Percentiles rank a stretch among this genome's conserved stretches.
Evolutionary conservation across 208 protist genomes (phyloP).

Genomic region (Wallacemonas collosoma): DNA sequence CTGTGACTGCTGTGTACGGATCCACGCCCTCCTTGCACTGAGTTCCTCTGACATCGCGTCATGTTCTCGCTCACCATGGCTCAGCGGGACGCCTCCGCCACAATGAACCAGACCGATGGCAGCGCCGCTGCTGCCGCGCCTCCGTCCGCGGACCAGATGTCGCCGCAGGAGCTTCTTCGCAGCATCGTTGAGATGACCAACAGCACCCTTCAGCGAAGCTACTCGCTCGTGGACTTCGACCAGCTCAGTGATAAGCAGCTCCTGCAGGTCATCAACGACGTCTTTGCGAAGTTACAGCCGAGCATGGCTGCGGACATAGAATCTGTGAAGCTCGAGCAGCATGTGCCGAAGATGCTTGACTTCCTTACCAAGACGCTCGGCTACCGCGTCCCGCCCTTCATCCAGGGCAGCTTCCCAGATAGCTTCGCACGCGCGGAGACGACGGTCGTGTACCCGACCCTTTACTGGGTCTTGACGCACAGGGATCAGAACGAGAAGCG

Average conservation of each 20-base stretch:
- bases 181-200: slow-evolving; percentile 87
- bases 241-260: slow-evolving; percentile 54
- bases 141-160: slow-evolving; percentile 39
- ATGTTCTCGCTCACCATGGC: slow-evolving; percentile 19
- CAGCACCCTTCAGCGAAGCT: slow-evolving; percentile 58
- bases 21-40: neutral
- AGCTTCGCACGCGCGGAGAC: slow-evolving; percentile 79
- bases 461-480: slow-evolving; percentile 91
- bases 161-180: slow-evolving; percentile 68
- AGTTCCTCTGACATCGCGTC: neutral
- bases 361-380: slow-evolving; percentile 85
- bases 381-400: slow-evolving; percentile 75
- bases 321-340: slow-evolving; percentile 37
- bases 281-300: slow-evolving; percentile 79
- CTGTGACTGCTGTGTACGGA: neutral
- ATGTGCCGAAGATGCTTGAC: slow-evolving; percentile 66
- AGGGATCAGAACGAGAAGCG: slow-evolving; percentile 89
- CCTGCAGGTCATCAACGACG: slow-evolving; percentile 85
- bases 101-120: neutral
- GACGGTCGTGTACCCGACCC: slow-evolving; percentile 84
- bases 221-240: slow-evolving; percentile 91
- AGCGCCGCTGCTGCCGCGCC: slow-evolving; percentile 17
- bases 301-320: slow-evolving; percentile 69
- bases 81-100: slow-evolving; percentile 13
- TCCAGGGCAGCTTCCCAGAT: slow-evolving; percentile 68